Conservation (phyloP, 768 basidiomycete species). For the Lepiota venenata region DNA sequence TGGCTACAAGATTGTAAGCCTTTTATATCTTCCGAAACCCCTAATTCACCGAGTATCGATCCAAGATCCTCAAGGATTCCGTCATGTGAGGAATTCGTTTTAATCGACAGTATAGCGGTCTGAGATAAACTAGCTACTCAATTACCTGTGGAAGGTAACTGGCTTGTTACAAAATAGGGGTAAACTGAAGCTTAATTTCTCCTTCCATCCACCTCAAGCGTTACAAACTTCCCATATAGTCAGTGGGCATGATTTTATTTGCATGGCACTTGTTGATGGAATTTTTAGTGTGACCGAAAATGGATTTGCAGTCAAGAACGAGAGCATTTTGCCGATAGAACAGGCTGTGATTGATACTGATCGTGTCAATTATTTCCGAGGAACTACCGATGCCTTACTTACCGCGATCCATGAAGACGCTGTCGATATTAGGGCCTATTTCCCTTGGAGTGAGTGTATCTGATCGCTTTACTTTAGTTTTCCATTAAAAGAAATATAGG, state of each 20-base stretch:
- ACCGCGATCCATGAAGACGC: slow-evolving; percentile 60
- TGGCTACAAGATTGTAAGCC: slow-evolving; percentile 65
- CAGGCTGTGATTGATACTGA: slow-evolving; percentile 55
- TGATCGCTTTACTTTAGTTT: not conserved
- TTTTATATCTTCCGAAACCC: slow-evolving; percentile 1
- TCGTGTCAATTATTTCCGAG: slow-evolving; percentile 65
- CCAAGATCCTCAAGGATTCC: slow-evolving; percentile 66
- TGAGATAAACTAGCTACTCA: slow-evolving; percentile 41
- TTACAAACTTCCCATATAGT: slow-evolving; percentile 41
- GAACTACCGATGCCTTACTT: slow-evolving; percentile 50
- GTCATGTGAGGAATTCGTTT: slow-evolving; percentile 35
- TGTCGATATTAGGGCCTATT: slow-evolving; percentile 59
- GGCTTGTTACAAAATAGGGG: slow-evolving; percentile 10
- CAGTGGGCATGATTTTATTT: slow-evolving; percentile 10
- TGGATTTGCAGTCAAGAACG: slow-evolving; percentile 67
- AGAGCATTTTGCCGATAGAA: slow-evolving; percentile 49
- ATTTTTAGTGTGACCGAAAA: slow-evolving; percentile 64
- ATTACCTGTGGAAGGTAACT: slow-evolving; percentile 65
- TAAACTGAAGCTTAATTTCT: slow-evolving; percentile 33
- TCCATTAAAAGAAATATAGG: slow-evolving; percentile 30
- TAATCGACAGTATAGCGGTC: not conserved
- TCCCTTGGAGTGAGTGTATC: slow-evolving; percentile 58
- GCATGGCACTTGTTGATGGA: slow-evolving; percentile 2
- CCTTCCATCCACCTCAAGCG: slow-evolving; percentile 21
- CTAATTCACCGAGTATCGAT: slow-evolving; percentile 1